Evolutionary conservation across 148 eudicot genomes (phyloP).

Genomic region (Rhododendron mucronatum): DNA sequence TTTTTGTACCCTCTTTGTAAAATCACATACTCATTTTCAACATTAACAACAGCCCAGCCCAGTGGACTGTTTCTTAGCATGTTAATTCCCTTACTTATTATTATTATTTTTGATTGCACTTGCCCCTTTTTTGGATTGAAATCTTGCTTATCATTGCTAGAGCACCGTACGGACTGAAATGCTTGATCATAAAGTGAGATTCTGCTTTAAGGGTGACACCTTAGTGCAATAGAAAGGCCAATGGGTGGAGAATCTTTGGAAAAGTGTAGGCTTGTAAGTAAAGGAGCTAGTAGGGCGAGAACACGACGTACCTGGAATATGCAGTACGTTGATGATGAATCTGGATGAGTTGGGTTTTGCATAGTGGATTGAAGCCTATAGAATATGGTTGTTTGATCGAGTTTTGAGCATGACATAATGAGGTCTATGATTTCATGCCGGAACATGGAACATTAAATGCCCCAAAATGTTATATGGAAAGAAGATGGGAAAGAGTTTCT

Average conservation of each 20-base stretch:
- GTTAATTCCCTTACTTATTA: too few species aligned
- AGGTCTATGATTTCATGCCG: not conserved
- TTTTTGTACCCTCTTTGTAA: too few species aligned
- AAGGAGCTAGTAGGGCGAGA: not conserved
- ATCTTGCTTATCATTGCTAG: not conserved
- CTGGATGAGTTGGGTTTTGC: not conserved
- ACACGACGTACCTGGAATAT: not conserved
- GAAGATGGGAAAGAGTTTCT: not conserved
- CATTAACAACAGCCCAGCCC: too few species aligned
- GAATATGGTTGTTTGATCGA: not conserved
- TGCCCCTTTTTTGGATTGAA: not conserved
- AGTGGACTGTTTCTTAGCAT: too few species aligned
- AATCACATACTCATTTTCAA: too few species aligned
- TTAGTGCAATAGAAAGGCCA: not conserved
- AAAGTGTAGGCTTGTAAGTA: not conserved
- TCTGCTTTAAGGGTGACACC: not conserved
- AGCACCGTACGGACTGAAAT: not conserved
- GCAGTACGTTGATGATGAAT: not conserved
- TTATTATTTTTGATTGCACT: not conserved
- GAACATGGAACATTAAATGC: not conserved
- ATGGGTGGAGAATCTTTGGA: not conserved
- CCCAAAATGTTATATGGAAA: not conserved
- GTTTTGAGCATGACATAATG: not conserved
- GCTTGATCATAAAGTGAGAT: not conserved
- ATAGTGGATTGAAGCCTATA: not conserved